These are phyloP conservation scores for Colletotrichum navitas DNA, from an alignment of 2,329 filamentous ascomycete genomes.

Conservation along the genomic window DNA sequence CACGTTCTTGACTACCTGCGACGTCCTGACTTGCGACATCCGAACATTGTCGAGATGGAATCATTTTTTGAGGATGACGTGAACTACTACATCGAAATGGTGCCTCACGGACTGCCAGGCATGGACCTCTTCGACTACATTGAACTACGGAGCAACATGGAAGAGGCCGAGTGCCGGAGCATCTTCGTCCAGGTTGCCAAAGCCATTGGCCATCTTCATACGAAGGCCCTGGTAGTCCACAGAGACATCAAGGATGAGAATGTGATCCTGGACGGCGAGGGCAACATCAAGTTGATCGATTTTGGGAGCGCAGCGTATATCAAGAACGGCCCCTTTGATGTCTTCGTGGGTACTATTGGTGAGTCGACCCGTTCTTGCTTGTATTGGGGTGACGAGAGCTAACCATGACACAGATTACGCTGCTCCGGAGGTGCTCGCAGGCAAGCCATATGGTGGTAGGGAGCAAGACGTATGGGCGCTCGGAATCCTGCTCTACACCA, in stretches of 20 bases:
- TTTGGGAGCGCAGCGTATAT: slow-evolving; percentile 99
- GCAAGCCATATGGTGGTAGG: slow-evolving; percentile 91
- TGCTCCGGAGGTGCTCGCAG: slow-evolving; percentile 95
- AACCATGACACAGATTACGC: slow-evolving; percentile 80
- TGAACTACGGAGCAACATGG: slow-evolving; percentile 95
- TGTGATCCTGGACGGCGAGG: slow-evolving; percentile 94
- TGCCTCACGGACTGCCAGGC: slow-evolving; percentile 91
- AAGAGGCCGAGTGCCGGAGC: slow-evolving; percentile 90
- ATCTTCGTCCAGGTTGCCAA: slow-evolving; percentile 95
- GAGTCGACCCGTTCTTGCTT: slow-evolving; percentile 52
- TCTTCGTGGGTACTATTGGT: slow-evolving; percentile 99
- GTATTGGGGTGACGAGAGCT: background rate
- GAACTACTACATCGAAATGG: slow-evolving; percentile 99
- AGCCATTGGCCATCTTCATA: slow-evolving; percentile 92
- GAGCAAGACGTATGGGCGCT: slow-evolving; percentile 99
- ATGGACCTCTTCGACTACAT: slow-evolving; percentile 99
- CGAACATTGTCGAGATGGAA: slow-evolving; percentile 80
- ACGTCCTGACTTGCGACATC: slow-evolving; percentile 75
- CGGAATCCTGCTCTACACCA: slow-evolving; percentile 96
- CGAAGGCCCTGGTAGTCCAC: slow-evolving; percentile 91
- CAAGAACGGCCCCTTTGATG: slow-evolving; percentile 97
- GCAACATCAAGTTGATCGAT: slow-evolving; percentile 96
- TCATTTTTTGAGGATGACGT: slow-evolving; percentile 83
- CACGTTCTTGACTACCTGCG: slow-evolving; percentile 95
- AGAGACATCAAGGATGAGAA: slow-evolving; percentile 99